A percentile compares a stretch with the other conserved stretches of the same genome.
These are phyloP conservation scores for Phlebiopsis gigantea DNA, from an alignment of 768 basidiomycete species.

Conservation along the genomic window DNA sequence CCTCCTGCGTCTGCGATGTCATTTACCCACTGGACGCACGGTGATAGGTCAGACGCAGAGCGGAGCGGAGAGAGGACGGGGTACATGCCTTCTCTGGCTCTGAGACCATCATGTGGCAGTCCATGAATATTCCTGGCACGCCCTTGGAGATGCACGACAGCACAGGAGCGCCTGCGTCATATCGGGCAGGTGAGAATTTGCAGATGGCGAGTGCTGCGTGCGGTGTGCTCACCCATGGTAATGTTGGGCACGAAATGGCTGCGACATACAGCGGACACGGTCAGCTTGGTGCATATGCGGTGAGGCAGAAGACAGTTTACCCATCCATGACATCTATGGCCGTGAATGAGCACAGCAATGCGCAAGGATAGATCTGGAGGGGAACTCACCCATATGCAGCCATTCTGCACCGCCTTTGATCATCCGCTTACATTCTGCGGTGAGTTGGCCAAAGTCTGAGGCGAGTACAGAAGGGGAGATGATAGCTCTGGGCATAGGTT, in stretches of 20 bases:
- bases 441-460: constrained; percentile 93
- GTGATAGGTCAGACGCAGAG: background rate
- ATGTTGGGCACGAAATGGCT: constrained; percentile 99
- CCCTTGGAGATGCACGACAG: constrained; percentile 80
- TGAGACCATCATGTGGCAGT: constrained; percentile 99
- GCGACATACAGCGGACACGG: background rate
- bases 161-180: constrained; percentile 70
- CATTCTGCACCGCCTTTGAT: constrained; percentile 93
- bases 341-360: constrained; percentile 4
- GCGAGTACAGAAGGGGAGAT: constrained; percentile 97
- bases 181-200: background rate
- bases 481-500: constrained; percentile 77
- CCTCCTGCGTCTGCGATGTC: constrained; percentile 96
- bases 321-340: constrained; percentile 93
- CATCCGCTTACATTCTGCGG: constrained; percentile 95
- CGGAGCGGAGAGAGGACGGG: background rate
- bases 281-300: background rate
- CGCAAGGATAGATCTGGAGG: background rate
- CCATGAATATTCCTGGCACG: constrained; percentile 97
- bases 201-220: background rate
- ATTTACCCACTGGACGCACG: constrained; percentile 74
- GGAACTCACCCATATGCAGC: constrained; percentile 89
- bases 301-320: constrained; percentile 34
- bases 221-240: constrained; percentile 72
- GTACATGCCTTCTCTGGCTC: constrained; percentile 75